These are phyloP conservation scores for Turnera subulata DNA, from an alignment of 345 rosid genomes.

Conservation along the genomic window DNA sequence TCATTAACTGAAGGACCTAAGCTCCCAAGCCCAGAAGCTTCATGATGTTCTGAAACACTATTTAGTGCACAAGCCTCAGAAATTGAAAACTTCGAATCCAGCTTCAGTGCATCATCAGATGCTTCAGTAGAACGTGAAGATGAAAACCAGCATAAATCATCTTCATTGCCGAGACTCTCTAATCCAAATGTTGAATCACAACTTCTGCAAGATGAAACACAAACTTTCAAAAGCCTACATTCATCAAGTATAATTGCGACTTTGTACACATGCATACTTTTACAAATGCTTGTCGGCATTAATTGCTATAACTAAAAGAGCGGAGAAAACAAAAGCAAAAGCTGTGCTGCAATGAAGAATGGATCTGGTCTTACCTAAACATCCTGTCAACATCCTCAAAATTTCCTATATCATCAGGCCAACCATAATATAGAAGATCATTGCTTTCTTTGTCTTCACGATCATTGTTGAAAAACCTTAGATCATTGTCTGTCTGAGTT, in stretches of 20 bases:
- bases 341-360: neutral
- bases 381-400: constrained; percentile 91
- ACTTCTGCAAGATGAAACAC: constrained; percentile 43
- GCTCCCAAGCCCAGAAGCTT: constrained; percentile 32
- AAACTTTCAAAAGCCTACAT: neutral
- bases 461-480: constrained; percentile 52
- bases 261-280: too few relatives aligned
- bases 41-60: constrained; percentile 31
- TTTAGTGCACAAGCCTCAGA: constrained; percentile 29
- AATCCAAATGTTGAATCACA: constrained; percentile 79
- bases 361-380: constrained; percentile 55
- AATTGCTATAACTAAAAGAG: too few relatives aligned
- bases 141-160: constrained; percentile 67
- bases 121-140: constrained; percentile 49
- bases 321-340: too few relatives aligned
- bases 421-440: constrained; percentile 63
- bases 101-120: constrained; percentile 41
- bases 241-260: too few relatives aligned
- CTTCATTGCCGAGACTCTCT: constrained; percentile 60
- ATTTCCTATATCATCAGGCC: constrained; percentile 74
- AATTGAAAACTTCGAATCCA: constrained; percentile 37
- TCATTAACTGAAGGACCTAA: constrained; percentile 29
- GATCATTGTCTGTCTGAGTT: constrained; percentile 45
- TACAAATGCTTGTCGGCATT: too few relatives aligned
- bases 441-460: constrained; percentile 50